A percentile compares a stretch with the other conserved stretches of the same genome.
These are phyloP conservation scores for Aspergillus bertholletiae DNA, from an alignment of 495 filamentous ascomycete species.

Conservation along the genomic window DNA sequence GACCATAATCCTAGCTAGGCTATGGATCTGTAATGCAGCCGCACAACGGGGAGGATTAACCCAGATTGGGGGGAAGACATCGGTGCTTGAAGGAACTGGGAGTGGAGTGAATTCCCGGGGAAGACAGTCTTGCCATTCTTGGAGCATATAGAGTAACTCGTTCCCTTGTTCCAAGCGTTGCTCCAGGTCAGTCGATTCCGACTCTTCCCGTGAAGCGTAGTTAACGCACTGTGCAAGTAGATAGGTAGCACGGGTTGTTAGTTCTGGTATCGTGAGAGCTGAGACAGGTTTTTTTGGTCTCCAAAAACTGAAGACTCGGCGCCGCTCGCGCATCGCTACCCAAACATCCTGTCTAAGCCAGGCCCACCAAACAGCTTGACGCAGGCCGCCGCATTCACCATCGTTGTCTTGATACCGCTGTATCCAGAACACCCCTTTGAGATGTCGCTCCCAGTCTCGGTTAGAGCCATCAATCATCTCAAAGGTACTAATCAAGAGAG, in stretches of 20 bases:
- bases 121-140: conserved; percentile 26
- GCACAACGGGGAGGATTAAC: conserved; percentile 25
- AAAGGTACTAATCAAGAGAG: conserved; percentile 24
- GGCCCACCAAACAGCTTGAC: conserved; percentile 29
- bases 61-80: conserved; percentile 28
- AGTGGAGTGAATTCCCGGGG: conserved; percentile 22
- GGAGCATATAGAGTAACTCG: conserved; percentile 20
- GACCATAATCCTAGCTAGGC: conserved; percentile 24
- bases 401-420: conserved; percentile 25
- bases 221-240: conserved; percentile 16
- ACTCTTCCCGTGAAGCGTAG: conserved; percentile 14
- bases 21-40: conserved; percentile 26
- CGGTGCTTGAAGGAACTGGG: conserved; percentile 7
- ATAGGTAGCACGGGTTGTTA: conserved; percentile 7
- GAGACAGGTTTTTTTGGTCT: conserved; percentile 18
- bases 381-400: conserved; percentile 25
- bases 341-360: conserved; percentile 30
- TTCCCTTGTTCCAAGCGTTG: conserved; percentile 13
- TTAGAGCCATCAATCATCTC: conserved; percentile 29
- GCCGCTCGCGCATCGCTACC: conserved; percentile 26
- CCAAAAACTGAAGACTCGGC: conserved; percentile 24
- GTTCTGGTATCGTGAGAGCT: conserved; percentile 5
- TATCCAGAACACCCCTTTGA: conserved; percentile 28
- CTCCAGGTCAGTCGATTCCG: conserved; percentile 7
- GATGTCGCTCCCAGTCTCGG: conserved; percentile 26